Conservation (phyloP, 495 filamentous ascomycete species). For the Mycothermus thermophilus region DNA sequence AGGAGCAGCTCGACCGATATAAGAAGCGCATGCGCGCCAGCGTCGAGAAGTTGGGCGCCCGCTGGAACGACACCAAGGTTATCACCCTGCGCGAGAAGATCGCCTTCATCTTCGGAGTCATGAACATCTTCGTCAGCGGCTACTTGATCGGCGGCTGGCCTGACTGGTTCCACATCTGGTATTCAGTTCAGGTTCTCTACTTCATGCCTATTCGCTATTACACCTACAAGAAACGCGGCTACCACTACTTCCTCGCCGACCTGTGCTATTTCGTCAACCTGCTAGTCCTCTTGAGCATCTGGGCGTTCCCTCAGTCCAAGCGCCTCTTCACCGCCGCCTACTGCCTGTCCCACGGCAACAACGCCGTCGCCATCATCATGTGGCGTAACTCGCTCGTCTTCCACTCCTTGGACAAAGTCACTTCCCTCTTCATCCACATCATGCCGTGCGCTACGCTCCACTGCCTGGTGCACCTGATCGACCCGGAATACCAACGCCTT, state of each 20-base stretch:
- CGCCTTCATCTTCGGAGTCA: conserved; percentile 87
- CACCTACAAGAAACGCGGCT: conserved; percentile 76
- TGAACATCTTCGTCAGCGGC: conserved; percentile 93
- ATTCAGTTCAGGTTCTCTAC: conserved; percentile 68
- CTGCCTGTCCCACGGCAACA: conserved; percentile 89
- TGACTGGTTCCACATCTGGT: conserved; percentile 85
- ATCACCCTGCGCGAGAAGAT: conserved; percentile 88
- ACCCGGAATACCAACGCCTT: conserved; percentile 44
- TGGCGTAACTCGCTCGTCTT: conserved; percentile 98
- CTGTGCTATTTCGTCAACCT: conserved; percentile 97
- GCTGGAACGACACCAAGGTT: conserved; percentile 77
- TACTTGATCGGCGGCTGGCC: conserved; percentile 82
- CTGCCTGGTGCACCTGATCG: conserved; percentile 73
- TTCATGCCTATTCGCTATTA: conserved; percentile 95
- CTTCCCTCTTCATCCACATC: conserved; percentile 95
- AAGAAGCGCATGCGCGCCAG: conserved; percentile 68
- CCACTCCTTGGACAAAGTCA: conserved; percentile 91
- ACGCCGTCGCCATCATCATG: conserved; percentile 96
- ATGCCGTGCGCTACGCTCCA: conserved; percentile 93
- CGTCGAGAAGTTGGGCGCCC: conserved; percentile 72
- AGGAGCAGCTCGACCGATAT: conserved; percentile 88
- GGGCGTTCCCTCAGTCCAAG: conserved; percentile 83
- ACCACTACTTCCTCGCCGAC: conserved; percentile 95
- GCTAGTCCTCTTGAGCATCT: conserved; percentile 66
- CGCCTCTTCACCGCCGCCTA: conserved; percentile 86